Evolutionary conservation across 345 rosid species (phyloP).

Genomic region (Lepidium didymum): DNA sequence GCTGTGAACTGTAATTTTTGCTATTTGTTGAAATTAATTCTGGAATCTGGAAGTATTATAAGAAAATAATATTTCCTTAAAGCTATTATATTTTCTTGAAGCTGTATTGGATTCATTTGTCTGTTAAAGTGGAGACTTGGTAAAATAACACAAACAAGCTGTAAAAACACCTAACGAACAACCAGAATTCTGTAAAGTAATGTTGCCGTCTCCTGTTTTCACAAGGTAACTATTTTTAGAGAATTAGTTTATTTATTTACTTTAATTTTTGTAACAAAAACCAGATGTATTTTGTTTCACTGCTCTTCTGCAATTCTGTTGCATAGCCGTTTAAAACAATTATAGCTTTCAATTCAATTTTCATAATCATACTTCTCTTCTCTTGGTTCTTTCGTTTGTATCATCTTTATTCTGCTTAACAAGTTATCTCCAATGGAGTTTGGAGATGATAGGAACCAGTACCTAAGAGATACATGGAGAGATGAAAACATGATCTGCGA

Average conservation of each 20-base stretch:
- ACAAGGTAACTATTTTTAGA: conserved; percentile 10
- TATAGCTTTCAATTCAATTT: neutral
- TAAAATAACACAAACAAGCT: conserved; percentile 18
- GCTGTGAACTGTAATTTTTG: neutral
- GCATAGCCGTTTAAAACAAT: neutral
- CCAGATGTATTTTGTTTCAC: conserved; percentile 14
- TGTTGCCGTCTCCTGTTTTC: conserved; percentile 12
- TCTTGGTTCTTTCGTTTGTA: neutral
- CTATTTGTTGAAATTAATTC: neutral
- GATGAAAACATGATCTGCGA: conserved; percentile 17
- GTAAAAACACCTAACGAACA: conserved; percentile 5
- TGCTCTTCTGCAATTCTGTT: conserved; percentile 4
- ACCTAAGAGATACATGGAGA: conserved; percentile 32
- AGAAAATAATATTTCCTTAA: neutral
- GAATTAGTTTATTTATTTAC: neutral
- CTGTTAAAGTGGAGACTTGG: neutral
- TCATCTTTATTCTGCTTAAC: neutral
- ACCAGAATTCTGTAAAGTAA: conserved; percentile 7
- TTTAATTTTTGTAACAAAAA: neutral
- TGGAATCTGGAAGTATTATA: neutral
- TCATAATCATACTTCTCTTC: neutral
- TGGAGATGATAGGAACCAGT: conserved; percentile 11
- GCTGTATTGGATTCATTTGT: conserved; percentile 1
- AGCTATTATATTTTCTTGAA: neutral
- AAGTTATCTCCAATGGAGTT: conserved; percentile 15